Conservation (phyloP, 2,329 filamentous ascomycete genomes). For the Pestalotiopsis sp. region DNA sequence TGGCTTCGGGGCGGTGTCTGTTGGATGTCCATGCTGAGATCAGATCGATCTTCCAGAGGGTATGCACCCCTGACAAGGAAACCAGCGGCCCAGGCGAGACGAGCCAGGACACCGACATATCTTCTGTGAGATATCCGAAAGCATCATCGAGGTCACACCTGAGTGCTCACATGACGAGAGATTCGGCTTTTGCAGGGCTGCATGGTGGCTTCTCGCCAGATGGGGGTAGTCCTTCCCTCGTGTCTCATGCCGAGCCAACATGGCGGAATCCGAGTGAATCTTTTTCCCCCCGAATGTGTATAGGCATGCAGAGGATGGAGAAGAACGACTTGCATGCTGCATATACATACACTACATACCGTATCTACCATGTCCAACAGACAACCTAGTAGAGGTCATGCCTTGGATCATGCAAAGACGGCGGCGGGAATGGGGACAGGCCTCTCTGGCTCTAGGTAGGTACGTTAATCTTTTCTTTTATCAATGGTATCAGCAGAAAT, state of each 20-base stretch:
- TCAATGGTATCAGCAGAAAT: conserved; percentile 1
- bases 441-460: background rate
- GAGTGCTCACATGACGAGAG: conserved; percentile 5
- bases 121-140: background rate
- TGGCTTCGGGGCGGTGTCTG: background rate
- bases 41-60: background rate
- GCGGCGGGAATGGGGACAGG: background rate
- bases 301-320: background rate
- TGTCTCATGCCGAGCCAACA: background rate
- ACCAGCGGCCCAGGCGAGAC: background rate
- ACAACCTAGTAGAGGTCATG: background rate
- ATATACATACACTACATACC: background rate
- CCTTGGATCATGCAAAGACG: background rate
- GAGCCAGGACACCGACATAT: background rate
- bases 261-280: background rate
- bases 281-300: background rate
- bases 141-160: background rate
- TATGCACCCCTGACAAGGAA: background rate
- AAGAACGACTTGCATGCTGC: background rate
- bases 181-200: background rate
- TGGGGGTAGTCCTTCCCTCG: background rate
- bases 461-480: background rate
- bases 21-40: background rate
- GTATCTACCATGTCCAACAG: background rate
- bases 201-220: background rate